phyloP scores from a whole-genome alignment of 164 flowering plant genomes.

The Platanus orientalis region DNA sequence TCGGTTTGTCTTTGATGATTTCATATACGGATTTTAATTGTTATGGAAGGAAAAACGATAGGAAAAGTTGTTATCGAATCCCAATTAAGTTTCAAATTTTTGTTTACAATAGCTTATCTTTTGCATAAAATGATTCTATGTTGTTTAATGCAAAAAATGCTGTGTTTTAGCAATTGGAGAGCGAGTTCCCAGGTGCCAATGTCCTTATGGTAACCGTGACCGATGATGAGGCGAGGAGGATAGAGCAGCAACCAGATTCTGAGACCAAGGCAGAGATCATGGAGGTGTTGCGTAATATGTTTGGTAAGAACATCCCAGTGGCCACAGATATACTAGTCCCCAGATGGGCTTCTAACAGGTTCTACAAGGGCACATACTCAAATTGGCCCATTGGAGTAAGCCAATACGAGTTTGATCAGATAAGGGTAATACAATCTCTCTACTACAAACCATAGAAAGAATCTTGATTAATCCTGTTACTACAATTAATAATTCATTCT shows the following conservation, averaged over 20 bases:
- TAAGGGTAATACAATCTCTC: slow-evolving; percentile 34
- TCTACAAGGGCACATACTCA: slow-evolving; percentile 35
- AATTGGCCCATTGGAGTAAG: slow-evolving; percentile 42
- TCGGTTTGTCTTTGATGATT: background rate
- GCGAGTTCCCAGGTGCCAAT: slow-evolving; percentile 35
- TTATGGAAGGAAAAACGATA: no score
- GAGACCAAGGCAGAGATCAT: slow-evolving; percentile 36
- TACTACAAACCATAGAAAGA: no score
- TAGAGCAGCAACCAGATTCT: slow-evolving; percentile 38
- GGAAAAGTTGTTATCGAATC: no score
- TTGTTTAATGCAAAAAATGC: no score
- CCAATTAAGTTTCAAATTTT: no score
- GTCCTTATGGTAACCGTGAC: slow-evolving; percentile 36
- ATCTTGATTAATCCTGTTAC: no score
- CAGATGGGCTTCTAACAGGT: slow-evolving; percentile 38
- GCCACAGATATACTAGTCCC: slow-evolving; percentile 40
- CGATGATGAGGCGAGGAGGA: slow-evolving; percentile 39
- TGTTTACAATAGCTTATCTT: no score
- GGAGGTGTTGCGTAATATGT: slow-evolving; percentile 41
- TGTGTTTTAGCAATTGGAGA: slow-evolving; percentile 36
- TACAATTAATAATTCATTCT: no score
- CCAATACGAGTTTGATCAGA: slow-evolving; percentile 22
- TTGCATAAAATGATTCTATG: no score
- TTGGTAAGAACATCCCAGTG: slow-evolving; percentile 39
- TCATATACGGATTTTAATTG: background rate